Conservation (phyloP, 1,284 basidiomycete genomes). For the Rhodofomes roseus region DNA sequence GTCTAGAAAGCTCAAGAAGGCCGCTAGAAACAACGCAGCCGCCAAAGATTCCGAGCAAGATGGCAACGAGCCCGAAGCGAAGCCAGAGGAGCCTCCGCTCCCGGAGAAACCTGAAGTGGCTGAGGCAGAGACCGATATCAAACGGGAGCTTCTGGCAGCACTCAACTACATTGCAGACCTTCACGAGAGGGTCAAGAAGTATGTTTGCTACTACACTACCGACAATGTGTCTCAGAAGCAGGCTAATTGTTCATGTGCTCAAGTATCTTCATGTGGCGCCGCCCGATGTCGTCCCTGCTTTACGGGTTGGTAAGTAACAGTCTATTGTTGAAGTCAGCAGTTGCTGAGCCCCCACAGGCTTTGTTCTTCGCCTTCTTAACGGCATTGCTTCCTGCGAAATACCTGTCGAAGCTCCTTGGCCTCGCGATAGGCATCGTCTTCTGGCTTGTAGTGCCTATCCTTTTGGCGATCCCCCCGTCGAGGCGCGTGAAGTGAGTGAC, state of each 20-base stretch:
- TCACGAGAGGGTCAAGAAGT: slow-evolving; percentile 69
- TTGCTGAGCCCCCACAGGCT: slow-evolving; percentile 22
- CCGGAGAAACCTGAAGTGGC: not conserved
- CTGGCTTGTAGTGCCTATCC: slow-evolving; percentile 62
- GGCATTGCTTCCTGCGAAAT: slow-evolving; percentile 45
- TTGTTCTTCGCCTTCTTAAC: slow-evolving; percentile 36
- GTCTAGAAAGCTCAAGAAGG: slow-evolving; percentile 24
- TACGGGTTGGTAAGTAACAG: slow-evolving; percentile 49
- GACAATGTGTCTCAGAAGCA: not conserved
- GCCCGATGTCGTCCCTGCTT: slow-evolving; percentile 42
- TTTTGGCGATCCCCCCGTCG: slow-evolving; percentile 44
- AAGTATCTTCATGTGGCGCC: slow-evolving; percentile 65
- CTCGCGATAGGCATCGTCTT: slow-evolving; percentile 47
- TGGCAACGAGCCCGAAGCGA: slow-evolving; percentile 21
- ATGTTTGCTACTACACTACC: slow-evolving; percentile 16
- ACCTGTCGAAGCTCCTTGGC: slow-evolving; percentile 44
- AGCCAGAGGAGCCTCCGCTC: not conserved
- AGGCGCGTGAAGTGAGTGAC: slow-evolving; percentile 42
- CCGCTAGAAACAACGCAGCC: slow-evolving; percentile 9
- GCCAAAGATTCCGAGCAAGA: slow-evolving; percentile 28
- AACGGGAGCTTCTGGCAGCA: slow-evolving; percentile 36
- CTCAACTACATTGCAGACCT: slow-evolving; percentile 52
- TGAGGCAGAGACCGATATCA: slow-evolving; percentile 39
- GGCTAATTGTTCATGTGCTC: not conserved
- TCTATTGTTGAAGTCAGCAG: too few relatives aligned